Conservation (phyloP, 257 asterid genomes). For the Solanum bulbocastanum region DNA sequence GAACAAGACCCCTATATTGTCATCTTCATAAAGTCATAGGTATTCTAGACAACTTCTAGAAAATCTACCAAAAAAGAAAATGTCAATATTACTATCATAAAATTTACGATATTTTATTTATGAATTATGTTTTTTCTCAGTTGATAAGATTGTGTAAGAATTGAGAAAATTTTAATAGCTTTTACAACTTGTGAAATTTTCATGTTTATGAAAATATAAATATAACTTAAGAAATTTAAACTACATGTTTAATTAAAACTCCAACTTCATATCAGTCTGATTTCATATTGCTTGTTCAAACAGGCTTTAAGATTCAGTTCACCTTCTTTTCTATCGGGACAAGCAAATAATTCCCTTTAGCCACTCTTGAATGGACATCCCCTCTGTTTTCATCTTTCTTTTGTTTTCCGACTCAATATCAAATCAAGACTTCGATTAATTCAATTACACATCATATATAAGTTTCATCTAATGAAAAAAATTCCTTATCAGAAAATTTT, state of each 20-base stretch:
- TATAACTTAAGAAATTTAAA: no score
- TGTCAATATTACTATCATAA: background rate
- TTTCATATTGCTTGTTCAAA: no score
- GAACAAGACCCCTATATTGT: background rate
- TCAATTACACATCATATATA: rapidly evolving
- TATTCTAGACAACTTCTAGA: background rate
- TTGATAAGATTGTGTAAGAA: no score
- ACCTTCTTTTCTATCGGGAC: no score
- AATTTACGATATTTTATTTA: no score
- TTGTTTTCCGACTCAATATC: rapidly evolving
- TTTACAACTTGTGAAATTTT: no score
- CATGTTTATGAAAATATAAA: no score
- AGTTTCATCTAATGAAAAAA: rapidly evolving
- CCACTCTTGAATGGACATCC: background rate
- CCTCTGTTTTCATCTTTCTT: background rate
- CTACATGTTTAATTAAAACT: no score
- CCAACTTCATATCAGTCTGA: no score
- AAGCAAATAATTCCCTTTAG: background rate
- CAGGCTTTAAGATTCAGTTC: no score
- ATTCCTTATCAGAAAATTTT: rapidly evolving
- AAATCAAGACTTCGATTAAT: background rate
- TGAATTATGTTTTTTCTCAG: rapidly evolving
- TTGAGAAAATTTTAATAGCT: no score
- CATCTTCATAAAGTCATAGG: background rate
- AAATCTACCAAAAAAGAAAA: background rate